phyloP scores from a whole-genome alignment of 805 yeast genomes.

The Isabelozyma pseudorhagii region DNA sequence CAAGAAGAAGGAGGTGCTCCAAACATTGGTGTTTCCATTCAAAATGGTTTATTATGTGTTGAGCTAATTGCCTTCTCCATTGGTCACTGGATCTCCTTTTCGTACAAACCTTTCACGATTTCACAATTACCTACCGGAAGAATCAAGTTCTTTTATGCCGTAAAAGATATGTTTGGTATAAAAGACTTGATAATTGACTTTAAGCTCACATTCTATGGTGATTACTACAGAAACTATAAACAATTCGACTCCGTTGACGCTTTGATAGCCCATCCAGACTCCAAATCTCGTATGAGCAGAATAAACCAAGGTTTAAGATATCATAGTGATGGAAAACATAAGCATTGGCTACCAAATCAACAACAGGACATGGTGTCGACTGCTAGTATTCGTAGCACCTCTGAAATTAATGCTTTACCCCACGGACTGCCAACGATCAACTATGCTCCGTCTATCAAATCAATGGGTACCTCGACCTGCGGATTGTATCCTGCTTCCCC shows the following conservation, averaged over 20 bases:
- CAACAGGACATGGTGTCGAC: slow-evolving; percentile 5
- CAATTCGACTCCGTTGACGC: slow-evolving; percentile 81
- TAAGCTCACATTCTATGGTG: slow-evolving; percentile 64
- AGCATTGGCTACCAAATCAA: slow-evolving; percentile 66
- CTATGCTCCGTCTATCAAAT: slow-evolving; percentile 24
- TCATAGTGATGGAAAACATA: slow-evolving; percentile 70
- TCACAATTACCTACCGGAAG: slow-evolving; percentile 65
- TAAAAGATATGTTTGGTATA: slow-evolving; percentile 72
- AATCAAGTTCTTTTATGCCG: slow-evolving; percentile 56
- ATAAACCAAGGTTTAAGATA: slow-evolving; percentile 83
- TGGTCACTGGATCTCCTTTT: slow-evolving; percentile 86
- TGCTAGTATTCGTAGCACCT: slow-evolving; percentile 20
- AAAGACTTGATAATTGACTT: slow-evolving; percentile 82
- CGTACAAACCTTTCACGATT: slow-evolving; percentile 67
- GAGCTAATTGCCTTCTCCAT: slow-evolving; percentile 85
- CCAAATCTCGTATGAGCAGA: slow-evolving; percentile 61
- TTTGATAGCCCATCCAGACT: slow-evolving; percentile 63
- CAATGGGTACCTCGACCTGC: slow-evolving; percentile 29
- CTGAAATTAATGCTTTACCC: slow-evolving; percentile 21
- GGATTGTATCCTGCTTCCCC: slow-evolving; percentile 30
- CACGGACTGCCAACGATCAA: not conserved
- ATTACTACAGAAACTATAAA: slow-evolving; percentile 68
- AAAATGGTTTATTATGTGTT: slow-evolving; percentile 73
- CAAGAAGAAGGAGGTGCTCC: slow-evolving; percentile 19
- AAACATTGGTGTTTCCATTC: slow-evolving; percentile 58